Conservation (phyloP, 202 grass and related monocot species). For the Zoysia matrella region DNA sequence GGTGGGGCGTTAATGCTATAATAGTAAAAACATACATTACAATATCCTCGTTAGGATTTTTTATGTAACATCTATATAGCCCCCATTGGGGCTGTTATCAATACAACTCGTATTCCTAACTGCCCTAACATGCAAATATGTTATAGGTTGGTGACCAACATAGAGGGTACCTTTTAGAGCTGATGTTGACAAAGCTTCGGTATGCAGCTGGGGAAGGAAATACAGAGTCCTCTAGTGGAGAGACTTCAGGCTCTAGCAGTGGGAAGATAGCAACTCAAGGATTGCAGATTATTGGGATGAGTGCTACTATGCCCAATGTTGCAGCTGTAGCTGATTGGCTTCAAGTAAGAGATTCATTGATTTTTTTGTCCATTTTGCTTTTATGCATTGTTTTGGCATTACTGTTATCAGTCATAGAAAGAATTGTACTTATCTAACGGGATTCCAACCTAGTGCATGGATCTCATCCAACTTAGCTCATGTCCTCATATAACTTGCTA, state of each 20-base stretch:
- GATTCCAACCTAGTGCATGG: neutral
- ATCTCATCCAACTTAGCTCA: neutral
- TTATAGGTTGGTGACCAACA: constrained; percentile 92
- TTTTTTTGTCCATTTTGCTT: neutral
- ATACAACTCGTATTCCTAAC: constrained; percentile 12
- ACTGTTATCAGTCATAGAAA: constrained; percentile 11
- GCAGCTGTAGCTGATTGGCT: constrained; percentile 93
- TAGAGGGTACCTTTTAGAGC: constrained; percentile 90
- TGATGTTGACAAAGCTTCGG: constrained; percentile 93
- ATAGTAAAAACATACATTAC: no score
- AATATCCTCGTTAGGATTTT: no score
- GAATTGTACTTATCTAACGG: constrained; percentile 2
- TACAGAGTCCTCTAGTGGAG: constrained; percentile 66
- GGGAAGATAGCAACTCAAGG: constrained; percentile 66
- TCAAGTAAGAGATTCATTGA: constrained; percentile 64
- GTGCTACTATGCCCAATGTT: constrained; percentile 99
- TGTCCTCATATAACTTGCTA: neutral
- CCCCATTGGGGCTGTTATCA: no score
- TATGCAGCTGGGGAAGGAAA: constrained; percentile 93
- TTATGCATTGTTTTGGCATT: neutral
- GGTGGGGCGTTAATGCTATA: no score
- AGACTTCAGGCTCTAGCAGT: constrained; percentile 75
- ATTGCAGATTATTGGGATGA: constrained; percentile 97
- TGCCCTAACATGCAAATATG: constrained; percentile 30
- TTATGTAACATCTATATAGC: no score